Evolutionary conservation across 108 stramenopile species (phyloP).

Genomic region (Nitzschia palea): DNA sequence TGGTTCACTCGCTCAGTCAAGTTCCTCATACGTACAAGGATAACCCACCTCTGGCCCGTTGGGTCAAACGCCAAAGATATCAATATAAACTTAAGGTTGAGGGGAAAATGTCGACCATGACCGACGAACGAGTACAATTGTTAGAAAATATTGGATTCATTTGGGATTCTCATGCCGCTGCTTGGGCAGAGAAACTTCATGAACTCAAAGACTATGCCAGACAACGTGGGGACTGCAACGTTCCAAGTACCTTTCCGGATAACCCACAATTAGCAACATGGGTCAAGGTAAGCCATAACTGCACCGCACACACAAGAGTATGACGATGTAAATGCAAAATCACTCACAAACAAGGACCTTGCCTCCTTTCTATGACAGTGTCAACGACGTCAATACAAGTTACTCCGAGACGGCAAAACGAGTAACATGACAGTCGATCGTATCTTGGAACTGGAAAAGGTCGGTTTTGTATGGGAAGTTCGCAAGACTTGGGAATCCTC

Average conservation of each 20-base stretch:
- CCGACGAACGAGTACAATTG: constrained; percentile 41
- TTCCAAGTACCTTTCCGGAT: constrained; percentile 28
- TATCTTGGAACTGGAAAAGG: constrained; percentile 36
- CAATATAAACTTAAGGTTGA: constrained; percentile 50
- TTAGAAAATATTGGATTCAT: constrained; percentile 50
- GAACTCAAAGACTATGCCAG: constrained; percentile 19
- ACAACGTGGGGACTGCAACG: constrained; percentile 36
- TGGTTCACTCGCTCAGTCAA: not conserved
- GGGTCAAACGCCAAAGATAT: constrained; percentile 34
- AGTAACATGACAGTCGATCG: constrained; percentile 49
- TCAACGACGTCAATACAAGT: constrained; percentile 55
- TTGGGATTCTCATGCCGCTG: constrained; percentile 44
- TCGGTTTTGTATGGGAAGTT: constrained; percentile 60
- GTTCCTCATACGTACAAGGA: constrained; percentile 24
- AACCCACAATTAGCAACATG: constrained; percentile 42
- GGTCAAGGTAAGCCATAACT: constrained; percentile 23
- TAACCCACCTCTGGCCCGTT: constrained; percentile 20
- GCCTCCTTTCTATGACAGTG: no score
- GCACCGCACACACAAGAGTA: no score
- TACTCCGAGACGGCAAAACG: constrained; percentile 41
- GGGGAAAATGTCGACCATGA: constrained; percentile 44
- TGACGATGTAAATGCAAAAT: no score
- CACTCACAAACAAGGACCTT: no score
- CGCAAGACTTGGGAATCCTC: constrained; percentile 17
- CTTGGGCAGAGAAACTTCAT: constrained; percentile 31